Percentiles rank a stretch among this genome's conserved stretches.
Conservation (phyloP, 2,329 filamentous ascomycete genomes). For the Aureobasidium zeae region DNA sequence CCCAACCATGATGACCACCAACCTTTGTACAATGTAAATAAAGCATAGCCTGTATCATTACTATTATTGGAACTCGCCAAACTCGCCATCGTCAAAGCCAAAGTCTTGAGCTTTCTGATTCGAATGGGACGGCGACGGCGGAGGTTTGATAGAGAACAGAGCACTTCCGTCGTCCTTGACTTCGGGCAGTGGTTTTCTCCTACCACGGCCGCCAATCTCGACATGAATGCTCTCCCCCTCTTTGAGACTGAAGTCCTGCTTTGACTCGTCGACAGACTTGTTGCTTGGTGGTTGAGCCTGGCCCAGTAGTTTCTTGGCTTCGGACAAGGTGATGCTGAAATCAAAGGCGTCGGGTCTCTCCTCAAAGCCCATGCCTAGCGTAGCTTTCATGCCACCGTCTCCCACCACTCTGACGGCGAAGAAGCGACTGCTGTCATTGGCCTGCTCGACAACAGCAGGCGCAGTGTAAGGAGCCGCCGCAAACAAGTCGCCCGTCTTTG, state of each 20-base stretch:
- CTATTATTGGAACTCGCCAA: constrained; percentile 65
- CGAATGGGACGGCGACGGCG: constrained; percentile 48
- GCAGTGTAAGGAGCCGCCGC: constrained; percentile 71
- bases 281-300: constrained; percentile 16
- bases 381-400: constrained; percentile 63
- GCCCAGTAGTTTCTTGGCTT: constrained; percentile 61
- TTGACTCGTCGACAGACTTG: constrained; percentile 41
- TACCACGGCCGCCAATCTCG: constrained; percentile 55
- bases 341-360: constrained; percentile 80
- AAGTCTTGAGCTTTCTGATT: constrained; percentile 48
- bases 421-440: constrained; percentile 71
- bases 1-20: constrained; percentile 20
- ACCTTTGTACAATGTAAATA: constrained; percentile 12
- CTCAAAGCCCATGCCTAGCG: constrained; percentile 78
- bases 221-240: constrained; percentile 84
- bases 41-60: constrained; percentile 12
- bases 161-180: constrained; percentile 33
- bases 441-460: constrained; percentile 60
- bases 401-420: constrained; percentile 76
- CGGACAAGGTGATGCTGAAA: constrained; percentile 70
- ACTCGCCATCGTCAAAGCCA: constrained; percentile 80
- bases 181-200: constrained; percentile 26
- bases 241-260: constrained; percentile 75
- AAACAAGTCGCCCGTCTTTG: constrained; percentile 63
- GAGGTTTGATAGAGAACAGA: constrained; percentile 67